Evolutionary conservation across 1,284 basidiomycete species (phyloP).

Genomic region (Naganishia sp.): DNA sequence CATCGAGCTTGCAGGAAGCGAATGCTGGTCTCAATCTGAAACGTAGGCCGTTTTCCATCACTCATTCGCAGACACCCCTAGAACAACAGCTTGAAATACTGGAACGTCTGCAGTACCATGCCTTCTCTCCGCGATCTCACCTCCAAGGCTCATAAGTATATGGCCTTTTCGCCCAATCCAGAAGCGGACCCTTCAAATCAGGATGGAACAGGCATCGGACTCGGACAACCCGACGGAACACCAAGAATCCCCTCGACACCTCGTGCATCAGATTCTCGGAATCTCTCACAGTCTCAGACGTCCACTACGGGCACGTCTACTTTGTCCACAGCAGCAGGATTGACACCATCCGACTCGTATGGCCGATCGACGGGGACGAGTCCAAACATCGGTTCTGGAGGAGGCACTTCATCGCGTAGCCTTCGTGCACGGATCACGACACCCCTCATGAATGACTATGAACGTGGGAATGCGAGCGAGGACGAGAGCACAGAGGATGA

Average conservation of each 20-base stretch:
- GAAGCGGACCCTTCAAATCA: slow-evolving; percentile 5
- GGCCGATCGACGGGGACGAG: slow-evolving; percentile 22
- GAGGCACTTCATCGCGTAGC: slow-evolving; percentile 6
- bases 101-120: background rate
- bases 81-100: background rate
- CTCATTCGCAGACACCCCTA: too few species aligned
- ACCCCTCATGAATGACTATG: slow-evolving; percentile 23
- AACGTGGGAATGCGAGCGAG: slow-evolving; percentile 12
- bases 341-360: slow-evolving; percentile 21
- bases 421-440: slow-evolving; percentile 25
- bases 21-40: background rate
- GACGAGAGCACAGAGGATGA: slow-evolving; percentile 24
- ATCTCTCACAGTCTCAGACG: slow-evolving; percentile 1
- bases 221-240: slow-evolving; percentile 21
- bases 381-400: slow-evolving; percentile 17
- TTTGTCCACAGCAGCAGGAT: background rate
- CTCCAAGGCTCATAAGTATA: slow-evolving; percentile 23
- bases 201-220: slow-evolving; percentile 17
- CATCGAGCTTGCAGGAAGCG: background rate
- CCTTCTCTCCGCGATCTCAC: slow-evolving; percentile 24
- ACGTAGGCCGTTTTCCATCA: background rate
- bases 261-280: slow-evolving; percentile 8
- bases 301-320: slow-evolving; percentile 5
- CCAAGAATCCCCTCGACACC: slow-evolving; percentile 18
- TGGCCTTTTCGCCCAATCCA: slow-evolving; percentile 22